Percentiles rank a stretch among this genome's conserved stretches.
Conservation (phyloP, 2,329 filamentous ascomycete genomes). For the Orbilia quercus region DNA sequence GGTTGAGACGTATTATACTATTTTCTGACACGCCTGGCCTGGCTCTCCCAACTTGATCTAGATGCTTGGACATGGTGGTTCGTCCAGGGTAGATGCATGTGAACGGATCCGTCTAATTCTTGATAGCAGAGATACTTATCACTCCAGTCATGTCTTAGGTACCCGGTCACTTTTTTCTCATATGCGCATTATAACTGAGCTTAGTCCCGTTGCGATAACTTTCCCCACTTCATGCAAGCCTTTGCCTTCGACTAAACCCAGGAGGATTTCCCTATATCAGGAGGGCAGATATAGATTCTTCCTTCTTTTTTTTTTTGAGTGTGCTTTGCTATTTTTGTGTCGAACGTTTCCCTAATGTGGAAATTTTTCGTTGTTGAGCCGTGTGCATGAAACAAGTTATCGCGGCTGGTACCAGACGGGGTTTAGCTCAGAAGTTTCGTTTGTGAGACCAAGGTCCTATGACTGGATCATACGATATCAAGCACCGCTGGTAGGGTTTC, state of each 20-base stretch:
- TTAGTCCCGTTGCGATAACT: neutral
- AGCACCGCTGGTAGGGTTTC: neutral
- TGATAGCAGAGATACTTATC: constrained; percentile 7
- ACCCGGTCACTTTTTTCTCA: constrained; percentile 3
- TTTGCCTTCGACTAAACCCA: neutral
- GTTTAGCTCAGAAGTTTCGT: neutral
- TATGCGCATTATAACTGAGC: too few species aligned
- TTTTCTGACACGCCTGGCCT: neutral
- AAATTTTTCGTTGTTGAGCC: constrained; percentile 7
- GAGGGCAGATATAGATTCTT: constrained; percentile 1
- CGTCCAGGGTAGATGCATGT: constrained; percentile 22
- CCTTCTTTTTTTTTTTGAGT: constrained; percentile 4
- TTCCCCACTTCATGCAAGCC: constrained; percentile 17
- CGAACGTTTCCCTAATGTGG: constrained; percentile 27
- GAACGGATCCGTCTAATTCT: constrained; percentile 33
- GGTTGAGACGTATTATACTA: constrained; percentile 43
- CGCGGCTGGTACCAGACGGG: constrained; percentile 22
- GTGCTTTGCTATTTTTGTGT: constrained; percentile 46
- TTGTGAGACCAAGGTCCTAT: constrained; percentile 36
- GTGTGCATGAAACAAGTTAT: constrained; percentile 32
- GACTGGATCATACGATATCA: constrained; percentile 36
- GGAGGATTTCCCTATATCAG: constrained; percentile 18
- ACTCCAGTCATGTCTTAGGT: neutral
- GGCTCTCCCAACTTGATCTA: neutral
- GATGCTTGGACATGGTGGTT: neutral